Evolutionary conservation across 345 rosid species (phyloP).

Genomic region (Pistacia integerrima): DNA sequence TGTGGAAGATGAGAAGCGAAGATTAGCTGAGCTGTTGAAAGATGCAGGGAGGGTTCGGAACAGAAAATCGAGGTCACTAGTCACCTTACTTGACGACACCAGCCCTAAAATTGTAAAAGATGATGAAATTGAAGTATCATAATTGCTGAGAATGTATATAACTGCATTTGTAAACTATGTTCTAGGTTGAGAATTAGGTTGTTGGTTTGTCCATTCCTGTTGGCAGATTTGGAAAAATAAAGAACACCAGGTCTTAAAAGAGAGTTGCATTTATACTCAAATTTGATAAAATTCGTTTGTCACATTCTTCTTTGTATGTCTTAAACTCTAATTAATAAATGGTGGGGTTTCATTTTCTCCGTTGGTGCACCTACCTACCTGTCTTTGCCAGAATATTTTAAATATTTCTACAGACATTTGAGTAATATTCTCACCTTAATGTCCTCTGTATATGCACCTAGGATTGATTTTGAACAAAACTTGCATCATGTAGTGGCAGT

Average conservation of each 20-base stretch:
- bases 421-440: constrained; percentile 9
- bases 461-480: background rate
- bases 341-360: constrained; percentile 39
- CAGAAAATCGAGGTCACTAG: constrained; percentile 67
- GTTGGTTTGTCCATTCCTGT: constrained; percentile 22
- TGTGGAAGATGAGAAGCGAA: constrained; percentile 75
- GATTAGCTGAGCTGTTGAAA: constrained; percentile 75
- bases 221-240: constrained; percentile 16
- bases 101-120: constrained; percentile 36
- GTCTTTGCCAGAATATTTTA: constrained; percentile 6
- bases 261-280: constrained; percentile 15
- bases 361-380: constrained; percentile 22
- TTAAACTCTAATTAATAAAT: constrained; percentile 28
- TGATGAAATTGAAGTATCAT: constrained; percentile 34
- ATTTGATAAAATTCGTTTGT: constrained; percentile 22
- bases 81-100: constrained; percentile 70
- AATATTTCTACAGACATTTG: constrained; percentile 1
- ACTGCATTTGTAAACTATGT: constrained; percentile 12
- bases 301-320: constrained; percentile 29
- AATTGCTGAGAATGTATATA: constrained; percentile 29
- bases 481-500: background rate
- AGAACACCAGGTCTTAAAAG: constrained; percentile 9
- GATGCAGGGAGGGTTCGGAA: constrained; percentile 83
- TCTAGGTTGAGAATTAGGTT: constrained; percentile 24
- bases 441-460: background rate